Percentiles rank a stretch among this genome's conserved stretches.
Conservation (phyloP, 2,329 filamentous ascomycete genomes). For the Stenocarpella maydis region DNA sequence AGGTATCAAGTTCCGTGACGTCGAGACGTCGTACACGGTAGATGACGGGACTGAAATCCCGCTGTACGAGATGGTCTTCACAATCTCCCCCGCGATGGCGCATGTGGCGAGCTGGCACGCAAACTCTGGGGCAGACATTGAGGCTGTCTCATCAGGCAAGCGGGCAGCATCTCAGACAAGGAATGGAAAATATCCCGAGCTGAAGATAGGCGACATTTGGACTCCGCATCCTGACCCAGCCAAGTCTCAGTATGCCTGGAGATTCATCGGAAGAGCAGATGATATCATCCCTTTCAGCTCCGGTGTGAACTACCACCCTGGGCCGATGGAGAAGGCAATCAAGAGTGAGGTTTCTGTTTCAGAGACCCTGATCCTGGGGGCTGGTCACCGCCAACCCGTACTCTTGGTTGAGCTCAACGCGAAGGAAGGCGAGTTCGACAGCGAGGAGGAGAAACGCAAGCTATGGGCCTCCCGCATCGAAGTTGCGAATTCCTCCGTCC, state of each 20-base stretch:
- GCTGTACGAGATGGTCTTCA: slow-evolving; percentile 37
- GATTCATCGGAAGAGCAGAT: slow-evolving; percentile 38
- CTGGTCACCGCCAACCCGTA: neutral
- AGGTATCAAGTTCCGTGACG: slow-evolving; percentile 36
- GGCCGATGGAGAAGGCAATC: slow-evolving; percentile 12
- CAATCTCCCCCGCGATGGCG: slow-evolving; percentile 24
- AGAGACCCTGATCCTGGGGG: neutral
- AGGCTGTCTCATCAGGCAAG: neutral
- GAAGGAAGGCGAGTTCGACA: slow-evolving; percentile 2
- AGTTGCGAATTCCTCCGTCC: neutral
- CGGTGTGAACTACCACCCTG: slow-evolving; percentile 19
- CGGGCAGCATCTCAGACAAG: neutral
- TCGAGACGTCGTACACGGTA: slow-evolving; percentile 21
- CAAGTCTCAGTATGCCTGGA: slow-evolving; percentile 36
- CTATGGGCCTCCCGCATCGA: slow-evolving; percentile 9
- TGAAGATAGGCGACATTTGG: slow-evolving; percentile 38
- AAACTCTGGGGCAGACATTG: neutral
- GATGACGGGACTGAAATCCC: slow-evolving; percentile 27
- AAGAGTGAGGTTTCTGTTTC: neutral
- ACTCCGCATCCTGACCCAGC: slow-evolving; percentile 37
- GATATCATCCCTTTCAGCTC: slow-evolving; percentile 21
- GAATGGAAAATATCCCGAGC: neutral
- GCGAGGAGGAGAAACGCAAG: neutral
- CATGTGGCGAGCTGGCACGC: slow-evolving; percentile 32
- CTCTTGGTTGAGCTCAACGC: slow-evolving; percentile 5